Percentiles rank a stretch among this genome's conserved stretches.
Conservation (phyloP, 306 rosid genomes). For the Hippophae rhamnoides region DNA sequence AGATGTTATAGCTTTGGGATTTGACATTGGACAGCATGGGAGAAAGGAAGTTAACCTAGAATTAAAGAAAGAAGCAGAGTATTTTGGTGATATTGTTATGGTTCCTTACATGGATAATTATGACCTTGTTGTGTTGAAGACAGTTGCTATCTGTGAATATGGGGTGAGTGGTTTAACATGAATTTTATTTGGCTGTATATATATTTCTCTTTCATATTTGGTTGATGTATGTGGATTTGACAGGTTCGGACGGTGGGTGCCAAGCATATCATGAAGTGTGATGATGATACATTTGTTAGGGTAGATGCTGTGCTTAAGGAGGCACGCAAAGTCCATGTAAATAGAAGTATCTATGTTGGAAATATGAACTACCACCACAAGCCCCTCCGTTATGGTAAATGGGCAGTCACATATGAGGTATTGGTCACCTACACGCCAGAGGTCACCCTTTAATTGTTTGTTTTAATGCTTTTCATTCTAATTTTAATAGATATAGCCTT, state of each 20-base stretch:
- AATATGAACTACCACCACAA: constrained; percentile 78
- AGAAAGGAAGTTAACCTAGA: constrained; percentile 76
- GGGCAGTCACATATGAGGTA: constrained; percentile 99
- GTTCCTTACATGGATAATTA: constrained; percentile 95
- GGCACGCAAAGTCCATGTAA: constrained; percentile 34
- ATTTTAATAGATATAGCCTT: neutral
- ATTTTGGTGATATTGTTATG: constrained; percentile 79
- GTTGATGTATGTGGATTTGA: constrained; percentile 13
- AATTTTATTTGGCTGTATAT: constrained; percentile 11
- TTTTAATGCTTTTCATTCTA: neutral
- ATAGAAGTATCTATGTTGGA: constrained; percentile 72
- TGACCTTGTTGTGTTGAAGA: constrained; percentile 93
- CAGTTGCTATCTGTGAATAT: constrained; percentile 86
- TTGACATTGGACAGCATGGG: constrained; percentile 55
- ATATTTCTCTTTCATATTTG: constrained; percentile 9
- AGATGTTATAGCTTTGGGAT: constrained; percentile 16
- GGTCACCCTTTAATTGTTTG: neutral
- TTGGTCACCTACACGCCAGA: neutral
- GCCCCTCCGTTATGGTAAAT: constrained; percentile 89
- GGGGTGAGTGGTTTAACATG: constrained; percentile 53
- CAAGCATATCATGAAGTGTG: constrained; percentile 83
- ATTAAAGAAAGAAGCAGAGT: constrained; percentile 77
- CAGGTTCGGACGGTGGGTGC: constrained; percentile 62
- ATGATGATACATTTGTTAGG: constrained; percentile 91
- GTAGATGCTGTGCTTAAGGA: constrained; percentile 67